Percentiles rank a stretch among this genome's conserved stretches.
Conservation (phyloP, 345 rosid genomes). For the Hypericum androsaemum region DNA sequence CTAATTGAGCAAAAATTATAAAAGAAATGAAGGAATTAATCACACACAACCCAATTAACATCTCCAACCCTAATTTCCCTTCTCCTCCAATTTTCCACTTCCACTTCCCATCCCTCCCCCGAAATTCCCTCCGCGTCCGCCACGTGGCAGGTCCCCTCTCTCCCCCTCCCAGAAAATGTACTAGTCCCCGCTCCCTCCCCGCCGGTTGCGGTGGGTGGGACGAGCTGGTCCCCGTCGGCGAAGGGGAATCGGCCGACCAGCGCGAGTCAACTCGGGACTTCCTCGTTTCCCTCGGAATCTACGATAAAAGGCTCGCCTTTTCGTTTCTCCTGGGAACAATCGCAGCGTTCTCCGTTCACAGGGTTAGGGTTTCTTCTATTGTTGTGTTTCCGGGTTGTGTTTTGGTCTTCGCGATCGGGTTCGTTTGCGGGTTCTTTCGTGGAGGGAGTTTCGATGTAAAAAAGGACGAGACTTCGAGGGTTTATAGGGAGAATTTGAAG, state of each 20-base stretch:
- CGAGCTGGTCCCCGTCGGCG: slow-evolving; percentile 21
- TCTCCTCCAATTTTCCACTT: slow-evolving; percentile 15
- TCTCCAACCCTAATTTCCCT: slow-evolving; percentile 6
- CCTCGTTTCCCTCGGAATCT: slow-evolving; percentile 36
- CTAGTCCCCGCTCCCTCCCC: slow-evolving; percentile 7
- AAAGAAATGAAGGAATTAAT: no score
- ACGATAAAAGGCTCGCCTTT: slow-evolving; percentile 36
- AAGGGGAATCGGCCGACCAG: slow-evolving; percentile 13
- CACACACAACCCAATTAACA: no score
- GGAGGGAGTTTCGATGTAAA: slow-evolving; percentile 30
- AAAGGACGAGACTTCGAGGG: slow-evolving; percentile 31
- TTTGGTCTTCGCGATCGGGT: slow-evolving; percentile 46
- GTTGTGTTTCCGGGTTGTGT: slow-evolving; percentile 43
- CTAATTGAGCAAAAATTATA: no score
- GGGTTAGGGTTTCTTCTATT: slow-evolving; percentile 46
- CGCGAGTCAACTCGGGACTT: slow-evolving; percentile 39
- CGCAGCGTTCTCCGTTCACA: slow-evolving; percentile 43
- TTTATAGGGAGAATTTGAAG: slow-evolving; percentile 29
- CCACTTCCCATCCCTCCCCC: slow-evolving; percentile 22
- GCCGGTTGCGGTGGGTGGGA: slow-evolving; percentile 53
- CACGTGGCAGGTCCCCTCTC: slow-evolving; percentile 7
- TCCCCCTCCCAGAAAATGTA: slow-evolving; percentile 2
- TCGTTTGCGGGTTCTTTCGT: slow-evolving; percentile 44
- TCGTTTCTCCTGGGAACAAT: slow-evolving; percentile 38
- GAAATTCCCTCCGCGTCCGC: slow-evolving; percentile 8